A percentile compares a stretch with the other conserved stretches of the same genome.
phyloP scores from a whole-genome alignment of 2,329 filamentous ascomycete species.

The Talaromyces sp. region DNA sequence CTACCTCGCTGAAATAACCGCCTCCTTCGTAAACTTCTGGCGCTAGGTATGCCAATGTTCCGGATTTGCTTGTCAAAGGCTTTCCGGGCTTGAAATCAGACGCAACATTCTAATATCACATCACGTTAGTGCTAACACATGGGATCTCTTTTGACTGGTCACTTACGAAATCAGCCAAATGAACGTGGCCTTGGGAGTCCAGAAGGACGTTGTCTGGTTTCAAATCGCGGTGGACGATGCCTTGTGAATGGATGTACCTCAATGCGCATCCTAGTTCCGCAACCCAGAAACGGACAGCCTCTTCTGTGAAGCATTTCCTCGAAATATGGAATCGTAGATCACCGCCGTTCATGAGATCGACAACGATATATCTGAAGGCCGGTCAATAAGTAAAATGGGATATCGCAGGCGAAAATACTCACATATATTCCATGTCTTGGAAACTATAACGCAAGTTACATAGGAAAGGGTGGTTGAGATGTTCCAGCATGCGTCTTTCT shows the following conservation, averaged over 20 bases:
- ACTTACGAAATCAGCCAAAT: conserved; percentile 93
- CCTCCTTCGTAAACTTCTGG: conserved; percentile 90
- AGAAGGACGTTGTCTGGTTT: conserved; percentile 90
- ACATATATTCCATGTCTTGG: conserved; percentile 99
- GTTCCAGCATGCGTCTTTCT: conserved; percentile 95
- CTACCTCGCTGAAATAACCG: conserved; percentile 83
- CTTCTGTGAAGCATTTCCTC: conserved; percentile 94
- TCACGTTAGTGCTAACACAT: conserved; percentile 11
- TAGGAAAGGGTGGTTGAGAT: conserved; percentile 95
- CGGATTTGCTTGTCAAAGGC: conserved; percentile 87
- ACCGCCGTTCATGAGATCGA: conserved; percentile 96
- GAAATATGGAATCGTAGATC: conserved; percentile 97
- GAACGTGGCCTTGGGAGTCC: conserved; percentile 86
- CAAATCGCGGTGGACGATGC: conserved; percentile 84
- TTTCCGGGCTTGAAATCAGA: conserved; percentile 84
- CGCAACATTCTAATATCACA: conserved; percentile 70
- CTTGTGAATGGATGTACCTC: conserved; percentile 76
- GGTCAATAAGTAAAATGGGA: conserved; percentile 17
- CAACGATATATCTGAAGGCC: conserved; percentile 70
- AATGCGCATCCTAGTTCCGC: conserved; percentile 88
- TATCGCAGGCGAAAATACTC: conserved; percentile 29
- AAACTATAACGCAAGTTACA: conserved; percentile 99
- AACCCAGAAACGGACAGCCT: conserved; percentile 95
- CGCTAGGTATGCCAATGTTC: conserved; percentile 89
- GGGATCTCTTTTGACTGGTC: neutral